Evolutionary conservation across 2,329 filamentous ascomycete genomes (phyloP), one percentile per base, ranked within the genome.

Genomic region (Cryoendolithus antarcticus): DNA sequence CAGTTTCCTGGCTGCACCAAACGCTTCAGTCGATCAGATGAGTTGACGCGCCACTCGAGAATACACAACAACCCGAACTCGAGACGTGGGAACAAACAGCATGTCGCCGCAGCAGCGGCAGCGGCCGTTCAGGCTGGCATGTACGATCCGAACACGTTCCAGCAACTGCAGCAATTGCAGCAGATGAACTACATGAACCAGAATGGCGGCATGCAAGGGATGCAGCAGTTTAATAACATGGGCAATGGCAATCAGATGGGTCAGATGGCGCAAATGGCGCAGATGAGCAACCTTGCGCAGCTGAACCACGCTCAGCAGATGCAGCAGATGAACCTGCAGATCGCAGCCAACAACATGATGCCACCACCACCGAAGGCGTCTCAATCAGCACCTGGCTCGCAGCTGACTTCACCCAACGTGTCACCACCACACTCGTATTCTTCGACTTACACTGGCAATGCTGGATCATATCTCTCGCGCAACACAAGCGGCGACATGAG

Each of bases 61-160:
- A 98, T 98, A 67, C 89, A 98, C 75, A 95, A 85, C 76, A 98
- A 96, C 66, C 89, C 91, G 43, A 96, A 96, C 71, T 95, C 88
- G 42, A 75, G 91, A 58, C 73, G 89, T 57, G 88, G 86, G 49
- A 93, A 93, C 71, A 94, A 94, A 70, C 77, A 77, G 44, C 71
- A 77, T 58, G 70, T 72, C 44, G 66, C 74, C 39, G 73, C 73
- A n/a, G 70, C 72, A 9, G 68, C 70, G 9, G 70, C 73, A 7
- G 69, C 70, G 3, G 69, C 71, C 9, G 64, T 67, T 12, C 60
- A 62, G 35, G 64, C 62, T 32, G 66, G 64, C 15, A 68, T 76
- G 46, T 72, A 75, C 47, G 64, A 65, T 38, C 58, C 58, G 30
- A 53, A 63, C 34, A 64, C 69, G 35, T 62, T 59, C 46, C 62